phyloP scores from a whole-genome alignment of 1,284 basidiomycete species.

The Naganishia liquefaciens region DNA sequence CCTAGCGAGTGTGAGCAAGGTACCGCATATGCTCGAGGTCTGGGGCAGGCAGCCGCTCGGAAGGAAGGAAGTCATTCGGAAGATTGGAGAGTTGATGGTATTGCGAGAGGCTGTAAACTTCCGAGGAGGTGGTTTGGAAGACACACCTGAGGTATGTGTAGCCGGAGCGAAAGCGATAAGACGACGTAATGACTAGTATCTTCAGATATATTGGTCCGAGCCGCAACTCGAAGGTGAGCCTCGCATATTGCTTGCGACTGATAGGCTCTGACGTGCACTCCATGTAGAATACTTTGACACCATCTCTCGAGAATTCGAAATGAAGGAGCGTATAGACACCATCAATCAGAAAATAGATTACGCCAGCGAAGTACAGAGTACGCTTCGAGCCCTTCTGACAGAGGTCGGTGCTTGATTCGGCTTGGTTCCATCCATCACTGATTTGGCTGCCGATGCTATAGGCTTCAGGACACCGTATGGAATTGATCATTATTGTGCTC shows the following conservation, averaged over 20 bases:
- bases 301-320: slow-evolving; percentile 75
- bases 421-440: too few species aligned
- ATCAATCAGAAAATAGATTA: slow-evolving; percentile 92
- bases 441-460: slow-evolving; percentile 44
- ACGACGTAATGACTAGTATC: background rate
- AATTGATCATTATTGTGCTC: slow-evolving; percentile 82
- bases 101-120: slow-evolving; percentile 85
- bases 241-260: background rate
- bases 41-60: slow-evolving; percentile 79
- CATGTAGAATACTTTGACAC: slow-evolving; percentile 74
- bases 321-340: slow-evolving; percentile 71
- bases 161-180: background rate
- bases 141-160: slow-evolving; percentile 63
- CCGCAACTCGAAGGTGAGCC: slow-evolving; percentile 75
- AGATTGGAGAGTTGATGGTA: slow-evolving; percentile 81
- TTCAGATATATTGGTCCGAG: slow-evolving; percentile 82
- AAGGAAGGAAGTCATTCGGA: slow-evolving; percentile 76
- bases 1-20: slow-evolving; percentile 71
- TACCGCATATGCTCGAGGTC: slow-evolving; percentile 71
- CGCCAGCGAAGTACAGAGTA: slow-evolving; percentile 70
- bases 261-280: background rate
- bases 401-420: slow-evolving; percentile 62
- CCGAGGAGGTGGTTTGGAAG: slow-evolving; percentile 81
- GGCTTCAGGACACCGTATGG: slow-evolving; percentile 84
- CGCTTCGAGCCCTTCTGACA: slow-evolving; percentile 70